Percentiles rank a stretch among this genome's conserved stretches.
phyloP scores from a whole-genome alignment of 2,329 filamentous ascomycete genomes.

The Exserohilum turcica region DNA sequence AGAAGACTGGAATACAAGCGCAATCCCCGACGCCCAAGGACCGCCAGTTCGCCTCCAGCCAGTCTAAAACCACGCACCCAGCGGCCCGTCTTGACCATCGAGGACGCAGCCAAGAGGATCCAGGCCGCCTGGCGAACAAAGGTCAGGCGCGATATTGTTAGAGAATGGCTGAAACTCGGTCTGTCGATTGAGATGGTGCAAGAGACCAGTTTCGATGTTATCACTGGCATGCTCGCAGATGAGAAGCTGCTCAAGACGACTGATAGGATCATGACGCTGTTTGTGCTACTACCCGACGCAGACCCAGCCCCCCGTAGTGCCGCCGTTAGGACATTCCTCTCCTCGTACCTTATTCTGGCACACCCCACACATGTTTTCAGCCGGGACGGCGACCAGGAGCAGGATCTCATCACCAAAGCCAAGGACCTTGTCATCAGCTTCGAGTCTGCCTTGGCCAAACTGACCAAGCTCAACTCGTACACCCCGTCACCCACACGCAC shows the following conservation, averaged over 20 bases:
- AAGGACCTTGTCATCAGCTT: constrained; percentile 79
- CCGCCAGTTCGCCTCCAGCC: constrained; percentile 59
- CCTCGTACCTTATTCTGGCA: constrained; percentile 78
- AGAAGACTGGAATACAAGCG: constrained; percentile 63
- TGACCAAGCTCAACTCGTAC: constrained; percentile 70
- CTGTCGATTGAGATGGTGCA: constrained; percentile 73
- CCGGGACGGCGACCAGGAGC: constrained; percentile 71
- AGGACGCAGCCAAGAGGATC: constrained; percentile 68
- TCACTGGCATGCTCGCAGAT: constrained; percentile 70
- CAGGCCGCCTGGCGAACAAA: constrained; percentile 72
- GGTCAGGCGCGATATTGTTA: constrained; percentile 63
- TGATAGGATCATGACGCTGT: constrained; percentile 69
- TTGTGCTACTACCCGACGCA: constrained; percentile 63
- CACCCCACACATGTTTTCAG: constrained; percentile 79
- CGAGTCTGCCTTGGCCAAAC: constrained; percentile 70
- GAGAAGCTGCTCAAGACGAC: constrained; percentile 69
- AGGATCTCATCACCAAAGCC: constrained; percentile 77
- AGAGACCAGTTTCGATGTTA: constrained; percentile 74
- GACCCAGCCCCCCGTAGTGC: constrained; percentile 69
- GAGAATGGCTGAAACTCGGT: constrained; percentile 68
- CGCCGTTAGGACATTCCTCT: constrained; percentile 75
- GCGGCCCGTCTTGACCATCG: constrained; percentile 56
- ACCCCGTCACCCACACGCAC: constrained; percentile 67
- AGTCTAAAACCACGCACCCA: constrained; percentile 42
- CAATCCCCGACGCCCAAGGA: constrained; percentile 63